These are phyloP conservation scores for Xylariaceae sp. DNA, from an alignment of 2,329 filamentous ascomycete genomes.

Conservation along the genomic window DNA sequence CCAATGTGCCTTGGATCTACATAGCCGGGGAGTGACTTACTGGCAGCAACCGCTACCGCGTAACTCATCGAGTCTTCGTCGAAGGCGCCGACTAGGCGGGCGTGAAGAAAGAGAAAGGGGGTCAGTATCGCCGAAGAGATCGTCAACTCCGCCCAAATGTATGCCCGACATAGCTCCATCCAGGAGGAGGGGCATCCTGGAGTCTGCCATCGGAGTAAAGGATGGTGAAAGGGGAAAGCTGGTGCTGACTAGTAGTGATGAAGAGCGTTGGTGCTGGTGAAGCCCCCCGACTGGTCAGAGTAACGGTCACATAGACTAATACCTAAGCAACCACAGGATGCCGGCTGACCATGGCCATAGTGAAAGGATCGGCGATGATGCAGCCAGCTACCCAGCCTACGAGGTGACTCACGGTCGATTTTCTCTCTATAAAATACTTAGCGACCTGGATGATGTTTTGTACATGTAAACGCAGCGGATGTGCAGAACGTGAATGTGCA, in stretches of 20 bases:
- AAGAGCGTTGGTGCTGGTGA: not conserved
- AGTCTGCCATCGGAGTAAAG: constrained; percentile 31
- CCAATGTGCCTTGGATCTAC: not conserved
- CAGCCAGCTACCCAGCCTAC: not conserved
- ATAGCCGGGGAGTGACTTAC: constrained; percentile 47
- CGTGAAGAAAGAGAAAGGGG: constrained; percentile 48
- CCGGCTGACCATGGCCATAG: not conserved
- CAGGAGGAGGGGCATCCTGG: constrained; percentile 48
- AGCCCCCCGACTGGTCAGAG: not conserved
- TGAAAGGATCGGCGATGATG: not conserved
- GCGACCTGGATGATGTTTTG: not conserved
- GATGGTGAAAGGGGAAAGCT: not conserved
- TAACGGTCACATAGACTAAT: not conserved
- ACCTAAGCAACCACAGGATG: not conserved
- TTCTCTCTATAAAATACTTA: not conserved
- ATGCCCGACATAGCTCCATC: constrained; percentile 53
- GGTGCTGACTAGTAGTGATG: not conserved
- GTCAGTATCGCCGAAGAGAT: constrained; percentile 69
- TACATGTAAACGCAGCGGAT: not conserved
- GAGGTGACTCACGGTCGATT: not conserved
- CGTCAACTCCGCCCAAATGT: constrained; percentile 60
- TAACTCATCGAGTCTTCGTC: constrained; percentile 70
- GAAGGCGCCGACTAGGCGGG: constrained; percentile 59
- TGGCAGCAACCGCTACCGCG: constrained; percentile 72
- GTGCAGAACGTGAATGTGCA: not conserved